phyloP scores from a whole-genome alignment of 768 basidiomycete species.

The Leucocoprinus sp. region DNA sequence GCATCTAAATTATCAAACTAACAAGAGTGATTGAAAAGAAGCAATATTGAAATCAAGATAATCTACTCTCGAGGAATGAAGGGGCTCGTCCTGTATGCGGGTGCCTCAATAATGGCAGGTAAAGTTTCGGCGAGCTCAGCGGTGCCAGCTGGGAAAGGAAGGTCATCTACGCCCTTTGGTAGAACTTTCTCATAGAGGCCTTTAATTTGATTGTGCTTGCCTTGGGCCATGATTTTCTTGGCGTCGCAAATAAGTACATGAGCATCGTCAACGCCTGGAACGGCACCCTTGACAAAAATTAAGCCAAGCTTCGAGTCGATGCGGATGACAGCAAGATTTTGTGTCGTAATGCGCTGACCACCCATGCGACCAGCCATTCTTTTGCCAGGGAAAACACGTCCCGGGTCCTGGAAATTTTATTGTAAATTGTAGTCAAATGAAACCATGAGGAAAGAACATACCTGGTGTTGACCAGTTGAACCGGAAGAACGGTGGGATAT shows the following conservation, averaged over 20 bases:
- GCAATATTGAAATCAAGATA: constrained; percentile 2
- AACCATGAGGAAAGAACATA: constrained; percentile 23
- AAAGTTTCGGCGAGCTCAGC: constrained; percentile 60
- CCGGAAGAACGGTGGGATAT: constrained; percentile 89
- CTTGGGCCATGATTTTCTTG: constrained; percentile 72
- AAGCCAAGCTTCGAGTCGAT: constrained; percentile 83
- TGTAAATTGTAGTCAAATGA: neutral
- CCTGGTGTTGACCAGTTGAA: constrained; percentile 93
- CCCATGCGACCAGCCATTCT: constrained; percentile 98
- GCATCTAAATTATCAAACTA: too few species aligned
- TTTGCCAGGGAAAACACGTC: constrained; percentile 92
- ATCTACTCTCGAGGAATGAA: constrained; percentile 65
- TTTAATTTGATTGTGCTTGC: constrained; percentile 58
- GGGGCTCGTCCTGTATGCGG: constrained; percentile 67
- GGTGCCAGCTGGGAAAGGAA: constrained; percentile 93
- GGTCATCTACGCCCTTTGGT: constrained; percentile 71
- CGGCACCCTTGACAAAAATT: constrained; percentile 83
- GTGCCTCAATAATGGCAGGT: constrained; percentile 61
- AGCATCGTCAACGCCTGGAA: constrained; percentile 85
- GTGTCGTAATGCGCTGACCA: constrained; percentile 68
- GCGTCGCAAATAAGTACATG: constrained; percentile 84
- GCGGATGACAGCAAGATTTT: constrained; percentile 84
- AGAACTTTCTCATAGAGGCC: constrained; percentile 71
- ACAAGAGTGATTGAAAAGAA: neutral
- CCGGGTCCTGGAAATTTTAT: constrained; percentile 83